These are phyloP conservation scores for Pseudocercospora fuligena DNA, from an alignment of 2,329 filamentous ascomycete species.

Conservation along the genomic window DNA sequence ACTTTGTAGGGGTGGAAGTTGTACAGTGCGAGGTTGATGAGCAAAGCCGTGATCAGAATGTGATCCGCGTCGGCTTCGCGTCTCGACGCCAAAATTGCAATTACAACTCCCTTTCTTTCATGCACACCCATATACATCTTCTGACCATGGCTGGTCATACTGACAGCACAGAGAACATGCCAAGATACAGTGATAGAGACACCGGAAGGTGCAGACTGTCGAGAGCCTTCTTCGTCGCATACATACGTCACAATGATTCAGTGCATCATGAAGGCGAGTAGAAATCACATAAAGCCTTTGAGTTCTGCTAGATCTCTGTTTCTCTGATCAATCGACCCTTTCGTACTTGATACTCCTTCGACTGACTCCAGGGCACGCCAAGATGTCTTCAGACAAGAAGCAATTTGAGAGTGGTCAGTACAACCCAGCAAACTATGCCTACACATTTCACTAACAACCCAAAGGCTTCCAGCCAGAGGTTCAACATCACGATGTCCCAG, in stretches of 20 bases:
- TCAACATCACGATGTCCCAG: conserved; percentile 58
- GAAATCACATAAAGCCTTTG: not conserved
- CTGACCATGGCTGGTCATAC: not conserved
- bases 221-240: not conserved
- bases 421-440: not conserved
- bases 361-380: not conserved
- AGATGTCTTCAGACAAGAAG: conserved; percentile 38
- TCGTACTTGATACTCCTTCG: not conserved
- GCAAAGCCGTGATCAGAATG: not conserved
- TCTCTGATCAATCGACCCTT: not conserved
- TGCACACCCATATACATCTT: not conserved
- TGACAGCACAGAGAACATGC: not conserved
- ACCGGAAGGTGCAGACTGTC: not conserved
- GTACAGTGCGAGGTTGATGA: not conserved
- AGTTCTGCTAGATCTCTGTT: not conserved
- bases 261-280: not conserved
- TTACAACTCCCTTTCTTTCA: not conserved
- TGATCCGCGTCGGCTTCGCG: not conserved
- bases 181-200: not conserved
- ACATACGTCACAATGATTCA: conserved; percentile 1
- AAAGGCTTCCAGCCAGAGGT: conserved; percentile 39
- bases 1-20: no score
- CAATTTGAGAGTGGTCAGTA: conserved; percentile 32
- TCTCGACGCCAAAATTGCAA: not conserved
- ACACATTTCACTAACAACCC: not conserved